Percentiles rank a stretch among this genome's conserved stretches.
phyloP scores from a whole-genome alignment of 148 eudicot genomes.

The Arbutus unedo region DNA sequence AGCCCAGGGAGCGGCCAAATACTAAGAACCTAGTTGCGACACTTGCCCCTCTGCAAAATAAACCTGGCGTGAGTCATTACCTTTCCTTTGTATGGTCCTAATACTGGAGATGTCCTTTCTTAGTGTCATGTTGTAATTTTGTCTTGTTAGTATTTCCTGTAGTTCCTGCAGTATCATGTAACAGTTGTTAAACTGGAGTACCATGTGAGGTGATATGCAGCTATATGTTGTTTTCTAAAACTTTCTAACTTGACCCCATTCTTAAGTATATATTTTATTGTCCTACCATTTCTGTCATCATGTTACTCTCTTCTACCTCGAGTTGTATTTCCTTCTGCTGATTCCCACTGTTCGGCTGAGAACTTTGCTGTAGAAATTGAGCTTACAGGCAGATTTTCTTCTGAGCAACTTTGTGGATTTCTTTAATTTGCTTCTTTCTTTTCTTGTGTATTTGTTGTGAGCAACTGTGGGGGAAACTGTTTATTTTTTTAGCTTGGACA shows the following conservation, averaged over 20 bases:
- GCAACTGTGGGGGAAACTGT: background rate
- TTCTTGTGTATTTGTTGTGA: background rate
- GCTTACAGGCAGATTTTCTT: background rate
- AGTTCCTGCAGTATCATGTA: background rate
- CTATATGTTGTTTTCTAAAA: background rate
- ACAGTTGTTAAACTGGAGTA: background rate
- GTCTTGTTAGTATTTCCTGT: background rate
- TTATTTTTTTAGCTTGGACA: background rate
- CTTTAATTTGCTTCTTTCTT: background rate
- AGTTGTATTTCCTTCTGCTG: background rate
- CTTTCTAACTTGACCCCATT: background rate
- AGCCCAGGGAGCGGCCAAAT: slow-evolving; percentile 87
- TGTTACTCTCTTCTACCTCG: background rate
- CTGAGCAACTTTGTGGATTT: background rate
- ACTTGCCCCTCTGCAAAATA: slow-evolving; percentile 66
- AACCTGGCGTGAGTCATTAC: slow-evolving; percentile 53
- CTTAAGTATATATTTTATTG: background rate
- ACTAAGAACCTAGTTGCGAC: slow-evolving; percentile 62
- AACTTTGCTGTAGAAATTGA: background rate
- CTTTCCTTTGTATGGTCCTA: background rate
- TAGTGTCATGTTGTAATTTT: background rate
- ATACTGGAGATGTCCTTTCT: slow-evolving; percentile 3
- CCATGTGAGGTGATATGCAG: background rate
- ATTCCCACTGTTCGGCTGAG: background rate
- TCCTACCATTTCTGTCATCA: too few relatives aligned